phyloP scores from a whole-genome alignment of 495 filamentous ascomycete species.

The Jackrogersella multiformis region DNA sequence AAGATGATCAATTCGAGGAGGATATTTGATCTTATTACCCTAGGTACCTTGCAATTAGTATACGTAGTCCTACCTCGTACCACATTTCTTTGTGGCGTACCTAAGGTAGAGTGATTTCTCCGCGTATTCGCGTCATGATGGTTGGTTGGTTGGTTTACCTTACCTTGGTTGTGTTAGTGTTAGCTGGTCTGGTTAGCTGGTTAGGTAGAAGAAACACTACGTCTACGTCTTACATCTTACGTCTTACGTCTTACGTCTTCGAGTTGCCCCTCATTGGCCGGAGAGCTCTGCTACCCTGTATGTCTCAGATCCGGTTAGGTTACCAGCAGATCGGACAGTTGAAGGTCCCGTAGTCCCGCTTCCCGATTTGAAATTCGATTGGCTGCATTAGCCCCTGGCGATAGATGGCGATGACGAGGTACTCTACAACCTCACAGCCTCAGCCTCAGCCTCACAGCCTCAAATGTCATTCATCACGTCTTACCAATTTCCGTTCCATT shows the following conservation, averaged over 20 bases:
- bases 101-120: slow-evolving; percentile 31
- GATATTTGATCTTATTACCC: too few species aligned
- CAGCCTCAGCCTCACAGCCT: too few species aligned
- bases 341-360: slow-evolving; percentile 22
- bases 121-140: slow-evolving; percentile 39
- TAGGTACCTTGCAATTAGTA: too few species aligned
- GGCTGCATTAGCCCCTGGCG: background rate
- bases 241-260: slow-evolving; percentile 14
- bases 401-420: too few species aligned
- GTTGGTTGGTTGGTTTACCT: background rate
- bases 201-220: slow-evolving; percentile 3
- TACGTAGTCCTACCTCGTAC: too few species aligned
- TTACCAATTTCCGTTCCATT: too few species aligned
- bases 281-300: slow-evolving; percentile 6
- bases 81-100: background rate
- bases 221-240: slow-evolving; percentile 5
- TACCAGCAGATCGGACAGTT: slow-evolving; percentile 28
- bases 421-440: too few species aligned
- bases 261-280: slow-evolving; percentile 21
- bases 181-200: too few species aligned
- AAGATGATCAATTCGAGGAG: background rate
- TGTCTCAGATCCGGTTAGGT: slow-evolving; percentile 9
- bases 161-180: too few species aligned
- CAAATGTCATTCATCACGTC: too few species aligned
- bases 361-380: slow-evolving; percentile 19